These are phyloP conservation scores for Aspergillus sp. DNA, from an alignment of 2,329 filamentous ascomycete species.

Conservation along the genomic window DNA sequence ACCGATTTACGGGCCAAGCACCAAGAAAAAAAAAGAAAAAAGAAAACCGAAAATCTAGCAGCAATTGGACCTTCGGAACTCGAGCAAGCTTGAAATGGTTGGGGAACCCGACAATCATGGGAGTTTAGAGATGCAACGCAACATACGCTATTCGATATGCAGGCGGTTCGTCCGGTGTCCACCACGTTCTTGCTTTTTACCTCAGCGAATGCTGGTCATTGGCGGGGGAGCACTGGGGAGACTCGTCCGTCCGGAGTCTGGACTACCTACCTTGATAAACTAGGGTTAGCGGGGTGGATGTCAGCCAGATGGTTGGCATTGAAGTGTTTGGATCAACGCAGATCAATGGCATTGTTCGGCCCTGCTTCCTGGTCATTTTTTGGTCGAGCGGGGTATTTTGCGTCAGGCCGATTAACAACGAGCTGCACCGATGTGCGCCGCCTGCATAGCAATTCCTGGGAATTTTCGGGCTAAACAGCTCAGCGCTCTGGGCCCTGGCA, in stretches of 20 bases:
- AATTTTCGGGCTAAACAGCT: background rate
- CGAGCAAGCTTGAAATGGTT: background rate
- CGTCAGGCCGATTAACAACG: slow-evolving; percentile 6
- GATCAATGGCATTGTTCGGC: slow-evolving; percentile 17
- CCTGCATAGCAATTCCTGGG: slow-evolving; percentile 18
- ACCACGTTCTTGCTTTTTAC: slow-evolving; percentile 19
- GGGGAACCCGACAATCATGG: slow-evolving; percentile 19
- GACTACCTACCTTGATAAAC: slow-evolving; percentile 17
- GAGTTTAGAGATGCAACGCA: background rate
- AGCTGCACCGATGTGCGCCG: slow-evolving; percentile 1
- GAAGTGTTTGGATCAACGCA: slow-evolving; percentile 14
- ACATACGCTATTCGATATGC: background rate
- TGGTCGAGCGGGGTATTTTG: slow-evolving; percentile 22
- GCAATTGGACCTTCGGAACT: slow-evolving; percentile 18
- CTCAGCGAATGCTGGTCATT: slow-evolving; percentile 9
- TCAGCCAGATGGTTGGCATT: slow-evolving; percentile 20
- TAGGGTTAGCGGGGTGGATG: slow-evolving; percentile 18
- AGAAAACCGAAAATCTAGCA: background rate
- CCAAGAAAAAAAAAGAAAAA: background rate
- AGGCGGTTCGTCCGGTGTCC: slow-evolving; percentile 19
- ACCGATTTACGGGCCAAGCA: slow-evolving; percentile 17
- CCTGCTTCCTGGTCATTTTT: slow-evolving; percentile 18
- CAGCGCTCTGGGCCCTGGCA: slow-evolving; percentile 3
- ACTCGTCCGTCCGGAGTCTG: slow-evolving; percentile 17
- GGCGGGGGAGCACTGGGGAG: slow-evolving; percentile 13